Evolutionary conservation across 169 alveolate genomes (phyloP).

Genomic region (Plasmodium cynomolgi): DNA sequence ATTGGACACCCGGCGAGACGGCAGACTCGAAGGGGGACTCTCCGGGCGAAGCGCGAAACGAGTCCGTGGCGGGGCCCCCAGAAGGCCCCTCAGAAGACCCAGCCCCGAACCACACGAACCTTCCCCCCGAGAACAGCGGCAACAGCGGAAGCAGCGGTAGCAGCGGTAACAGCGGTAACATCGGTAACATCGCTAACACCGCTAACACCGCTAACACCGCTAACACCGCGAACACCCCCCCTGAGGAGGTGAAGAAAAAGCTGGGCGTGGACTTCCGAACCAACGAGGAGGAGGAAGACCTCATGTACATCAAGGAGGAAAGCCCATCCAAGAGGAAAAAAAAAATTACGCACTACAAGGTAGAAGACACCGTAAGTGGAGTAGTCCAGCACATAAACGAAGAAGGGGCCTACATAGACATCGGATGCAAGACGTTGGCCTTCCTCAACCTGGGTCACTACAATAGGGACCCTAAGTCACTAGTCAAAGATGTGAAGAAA

Average conservation of each 20-base stretch:
- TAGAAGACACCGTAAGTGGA: slow-evolving; percentile 60
- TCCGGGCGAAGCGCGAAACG: not conserved
- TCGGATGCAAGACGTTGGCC: slow-evolving; percentile 72
- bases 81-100: not conserved
- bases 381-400: slow-evolving; percentile 34
- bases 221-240: not conserved
- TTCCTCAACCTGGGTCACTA: slow-evolving; percentile 61
- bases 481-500: slow-evolving; percentile 17
- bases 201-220: not conserved
- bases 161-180: not conserved
- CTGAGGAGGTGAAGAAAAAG: not conserved
- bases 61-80: not conserved
- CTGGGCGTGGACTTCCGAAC: slow-evolving; percentile 29
- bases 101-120: not conserved
- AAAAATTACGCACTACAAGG: slow-evolving; percentile 36
- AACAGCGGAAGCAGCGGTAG: too few relatives aligned
- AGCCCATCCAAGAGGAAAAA: not conserved
- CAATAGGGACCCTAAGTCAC: slow-evolving; percentile 37
- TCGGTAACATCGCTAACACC: too few relatives aligned
- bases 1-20: not conserved
- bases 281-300: slow-evolving; percentile 15
- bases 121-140: not conserved
- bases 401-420: slow-evolving; percentile 72
- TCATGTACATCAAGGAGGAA: slow-evolving; percentile 70
- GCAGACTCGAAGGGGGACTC: not conserved